A percentile compares a stretch with the other conserved stretches of the same genome.
These are phyloP conservation scores for Polygonum aviculare DNA, from an alignment of 148 eudicot species.

Conservation along the genomic window DNA sequence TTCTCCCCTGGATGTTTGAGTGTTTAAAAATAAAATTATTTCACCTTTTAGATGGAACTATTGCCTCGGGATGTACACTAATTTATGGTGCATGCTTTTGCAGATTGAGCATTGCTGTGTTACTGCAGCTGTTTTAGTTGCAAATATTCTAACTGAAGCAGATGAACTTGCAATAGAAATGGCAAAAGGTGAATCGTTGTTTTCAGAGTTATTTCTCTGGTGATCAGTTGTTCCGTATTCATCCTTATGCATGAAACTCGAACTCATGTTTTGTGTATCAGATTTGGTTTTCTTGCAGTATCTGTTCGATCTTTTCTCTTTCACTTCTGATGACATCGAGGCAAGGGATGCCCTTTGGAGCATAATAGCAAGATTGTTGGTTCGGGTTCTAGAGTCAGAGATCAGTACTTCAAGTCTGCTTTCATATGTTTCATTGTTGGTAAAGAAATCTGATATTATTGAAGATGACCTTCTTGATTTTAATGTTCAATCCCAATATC, in stretches of 20 bases:
- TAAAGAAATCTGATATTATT: conserved; percentile 51
- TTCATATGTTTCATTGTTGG: conserved; percentile 41
- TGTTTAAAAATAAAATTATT: not conserved
- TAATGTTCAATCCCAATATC: conserved; percentile 22
- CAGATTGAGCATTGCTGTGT: conserved; percentile 88
- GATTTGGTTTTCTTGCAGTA: conserved; percentile 63
- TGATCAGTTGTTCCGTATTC: not conserved
- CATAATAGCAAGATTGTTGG: conserved; percentile 46
- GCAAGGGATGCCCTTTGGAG: conserved; percentile 89
- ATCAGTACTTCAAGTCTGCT: conserved; percentile 38
- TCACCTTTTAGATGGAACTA: not conserved
- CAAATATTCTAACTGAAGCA: conserved; percentile 73
- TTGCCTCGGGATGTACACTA: not conserved
- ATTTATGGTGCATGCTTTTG: conserved; percentile 9
- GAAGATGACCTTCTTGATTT: conserved; percentile 72
- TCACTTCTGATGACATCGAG: conserved; percentile 76
- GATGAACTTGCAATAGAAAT: conserved; percentile 46
- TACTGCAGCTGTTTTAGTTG: conserved; percentile 72
- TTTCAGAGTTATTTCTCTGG: not conserved
- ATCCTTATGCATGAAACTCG: not conserved
- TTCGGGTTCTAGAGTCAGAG: conserved; percentile 33
- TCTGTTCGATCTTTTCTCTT: conserved; percentile 59
- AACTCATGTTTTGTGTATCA: conserved; percentile 27
- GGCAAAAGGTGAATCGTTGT: conserved; percentile 50
- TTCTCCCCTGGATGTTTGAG: not conserved